These are phyloP conservation scores for Corchorus olitorius DNA, from an alignment of 345 rosid species.

Conservation along the genomic window DNA sequence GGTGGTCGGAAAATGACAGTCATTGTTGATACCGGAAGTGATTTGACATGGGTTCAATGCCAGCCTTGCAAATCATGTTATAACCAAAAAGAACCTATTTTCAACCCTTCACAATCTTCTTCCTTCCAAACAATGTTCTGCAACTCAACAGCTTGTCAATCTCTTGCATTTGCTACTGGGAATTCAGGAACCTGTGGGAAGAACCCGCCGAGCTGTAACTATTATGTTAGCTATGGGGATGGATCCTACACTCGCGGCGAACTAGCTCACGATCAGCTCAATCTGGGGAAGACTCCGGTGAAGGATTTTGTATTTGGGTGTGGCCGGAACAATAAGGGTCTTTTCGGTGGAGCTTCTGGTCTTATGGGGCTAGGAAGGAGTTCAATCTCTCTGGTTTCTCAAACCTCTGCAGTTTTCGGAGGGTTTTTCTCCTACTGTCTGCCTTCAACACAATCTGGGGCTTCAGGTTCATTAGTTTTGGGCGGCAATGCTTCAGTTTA, in stretches of 20 bases:
- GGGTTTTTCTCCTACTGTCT: slow-evolving; percentile 91
- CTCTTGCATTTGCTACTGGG: slow-evolving; percentile 53
- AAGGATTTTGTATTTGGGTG: slow-evolving; percentile 71
- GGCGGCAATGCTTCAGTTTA: slow-evolving; percentile 60
- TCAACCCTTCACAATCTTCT: slow-evolving; percentile 62
- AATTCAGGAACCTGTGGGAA: slow-evolving; percentile 52
- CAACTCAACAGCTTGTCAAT: slow-evolving; percentile 69
- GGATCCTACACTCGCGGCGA: slow-evolving; percentile 87
- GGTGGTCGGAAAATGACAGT: slow-evolving; percentile 62
- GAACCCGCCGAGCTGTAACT: slow-evolving; percentile 49
- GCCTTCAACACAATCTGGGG: slow-evolving; percentile 58
- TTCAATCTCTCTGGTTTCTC: slow-evolving; percentile 65
- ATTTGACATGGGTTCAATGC: slow-evolving; percentile 95
- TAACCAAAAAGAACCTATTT: slow-evolving; percentile 71
- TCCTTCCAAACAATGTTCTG: slow-evolving; percentile 60
- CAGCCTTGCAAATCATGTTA: slow-evolving; percentile 78
- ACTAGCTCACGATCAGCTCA: slow-evolving; percentile 56
- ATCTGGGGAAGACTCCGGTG: slow-evolving; percentile 43
- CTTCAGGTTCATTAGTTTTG: slow-evolving; percentile 74
- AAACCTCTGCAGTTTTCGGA: slow-evolving; percentile 49
- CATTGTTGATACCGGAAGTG: slow-evolving; percentile 93
- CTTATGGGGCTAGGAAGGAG: slow-evolving; percentile 86
- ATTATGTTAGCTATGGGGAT: slow-evolving; percentile 77
- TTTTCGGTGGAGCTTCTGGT: slow-evolving; percentile 91
- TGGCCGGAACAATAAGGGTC: slow-evolving; percentile 72